Evolutionary conservation across 1,139 yeast species (phyloP).

Genomic region (Kodamaea plutei): DNA sequence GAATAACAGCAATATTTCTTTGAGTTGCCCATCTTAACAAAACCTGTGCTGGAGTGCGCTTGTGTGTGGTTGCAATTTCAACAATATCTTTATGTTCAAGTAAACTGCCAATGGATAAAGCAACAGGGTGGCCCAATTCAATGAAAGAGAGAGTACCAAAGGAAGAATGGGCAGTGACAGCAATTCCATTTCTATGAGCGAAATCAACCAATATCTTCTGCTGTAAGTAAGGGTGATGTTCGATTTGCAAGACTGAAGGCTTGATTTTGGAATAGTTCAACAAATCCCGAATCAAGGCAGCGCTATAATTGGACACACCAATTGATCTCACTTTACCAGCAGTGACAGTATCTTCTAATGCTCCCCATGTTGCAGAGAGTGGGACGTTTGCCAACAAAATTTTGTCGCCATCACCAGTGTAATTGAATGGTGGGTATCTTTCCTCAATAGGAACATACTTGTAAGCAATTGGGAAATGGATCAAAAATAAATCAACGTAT

Average conservation of each 20-base stretch:
- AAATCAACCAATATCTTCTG: conserved; percentile 65
- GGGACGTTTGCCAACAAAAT: conserved; percentile 62
- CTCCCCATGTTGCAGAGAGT: conserved; percentile 73
- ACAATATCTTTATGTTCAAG: conserved; percentile 50
- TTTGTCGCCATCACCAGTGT: too few relatives aligned
- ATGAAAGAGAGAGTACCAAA: conserved; percentile 73
- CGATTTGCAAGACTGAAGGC: conserved; percentile 83
- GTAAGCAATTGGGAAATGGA: conserved; percentile 78
- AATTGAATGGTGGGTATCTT: conserved; percentile 67
- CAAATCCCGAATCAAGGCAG: conserved; percentile 65
- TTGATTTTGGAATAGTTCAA: conserved; percentile 64
- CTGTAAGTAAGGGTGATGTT: conserved; percentile 87
- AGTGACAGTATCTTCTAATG: conserved; percentile 55
- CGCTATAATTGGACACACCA: conserved; percentile 82
- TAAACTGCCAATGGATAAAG: conserved; percentile 48
- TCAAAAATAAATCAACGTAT: conserved; percentile 67
- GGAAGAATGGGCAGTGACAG: conserved; percentile 80
- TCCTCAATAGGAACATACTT: conserved; percentile 67
- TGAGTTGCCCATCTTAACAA: conserved; percentile 79
- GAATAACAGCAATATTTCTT: conserved; percentile 66
- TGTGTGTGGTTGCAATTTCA: conserved; percentile 50
- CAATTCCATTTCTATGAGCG: conserved; percentile 58
- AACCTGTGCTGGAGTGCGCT: conserved; percentile 57
- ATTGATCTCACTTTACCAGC: conserved; percentile 68
- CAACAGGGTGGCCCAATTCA: conserved; percentile 53